These are phyloP conservation scores for Iris pallida DNA, from an alignment of 116 monocot species.

Conservation along the genomic window DNA sequence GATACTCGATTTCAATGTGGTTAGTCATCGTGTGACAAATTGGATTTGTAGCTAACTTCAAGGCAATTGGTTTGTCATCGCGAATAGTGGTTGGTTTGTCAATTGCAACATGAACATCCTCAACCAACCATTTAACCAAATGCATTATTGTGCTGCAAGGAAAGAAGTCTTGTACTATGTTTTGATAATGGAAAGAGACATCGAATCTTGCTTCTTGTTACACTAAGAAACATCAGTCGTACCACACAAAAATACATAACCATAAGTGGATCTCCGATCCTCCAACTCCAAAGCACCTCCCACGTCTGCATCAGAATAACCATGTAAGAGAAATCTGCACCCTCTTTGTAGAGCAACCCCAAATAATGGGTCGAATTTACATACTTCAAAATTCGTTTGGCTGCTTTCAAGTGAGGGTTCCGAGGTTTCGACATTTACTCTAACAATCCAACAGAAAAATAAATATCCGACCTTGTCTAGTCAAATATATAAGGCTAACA, in stretches of 20 bases:
- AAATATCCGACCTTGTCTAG: background rate
- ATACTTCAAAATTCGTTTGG: slow-evolving; percentile 1
- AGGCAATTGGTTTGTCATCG: slow-evolving; percentile 4
- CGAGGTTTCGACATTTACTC: background rate
- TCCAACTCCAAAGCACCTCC: slow-evolving; percentile 10
- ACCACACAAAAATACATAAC: slow-evolving; percentile 4
- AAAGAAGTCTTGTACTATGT: slow-evolving; percentile 3
- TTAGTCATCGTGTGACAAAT: slow-evolving; percentile 8
- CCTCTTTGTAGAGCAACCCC: background rate
- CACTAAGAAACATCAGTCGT: slow-evolving; percentile 1
- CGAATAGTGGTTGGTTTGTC: background rate
- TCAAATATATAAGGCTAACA: slow-evolving; percentile 7
- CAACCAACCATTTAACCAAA: slow-evolving; percentile 7
- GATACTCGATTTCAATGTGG: slow-evolving; percentile 12
- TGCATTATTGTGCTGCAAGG: slow-evolving; percentile 1
- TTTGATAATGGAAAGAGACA: slow-evolving; percentile 1
- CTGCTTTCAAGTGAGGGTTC: slow-evolving; percentile 6
- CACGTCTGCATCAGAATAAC: slow-evolving; percentile 2
- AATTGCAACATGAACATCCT: slow-evolving; percentile 9
- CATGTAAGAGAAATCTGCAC: background rate
- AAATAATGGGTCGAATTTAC: slow-evolving; percentile 8
- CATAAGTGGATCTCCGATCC: slow-evolving; percentile 11
- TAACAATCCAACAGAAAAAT: background rate
- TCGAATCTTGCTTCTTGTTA: slow-evolving; percentile 15
- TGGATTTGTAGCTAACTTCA: slow-evolving; percentile 10